Percentiles rank a stretch among this genome's conserved stretches.
These are phyloP conservation scores for Leavenworthia alabamica DNA, from an alignment of 345 rosid species.

Conservation along the genomic window DNA sequence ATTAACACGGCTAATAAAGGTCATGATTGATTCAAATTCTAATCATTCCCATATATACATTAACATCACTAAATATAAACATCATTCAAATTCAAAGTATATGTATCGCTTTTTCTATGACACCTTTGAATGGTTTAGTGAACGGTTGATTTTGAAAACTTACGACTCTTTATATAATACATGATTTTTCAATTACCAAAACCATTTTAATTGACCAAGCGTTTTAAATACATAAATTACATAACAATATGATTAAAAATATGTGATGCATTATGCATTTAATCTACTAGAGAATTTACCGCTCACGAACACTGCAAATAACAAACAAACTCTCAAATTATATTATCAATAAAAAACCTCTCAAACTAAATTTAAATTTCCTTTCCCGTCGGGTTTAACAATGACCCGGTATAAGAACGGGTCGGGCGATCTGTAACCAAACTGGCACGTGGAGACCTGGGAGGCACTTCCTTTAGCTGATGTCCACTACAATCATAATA, in stretches of 20 bases:
- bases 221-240: background rate
- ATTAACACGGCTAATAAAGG: background rate
- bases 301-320: background rate
- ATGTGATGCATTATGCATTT: background rate
- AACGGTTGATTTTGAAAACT: conserved; percentile 5
- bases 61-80: background rate
- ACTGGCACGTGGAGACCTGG: conserved; percentile 73
- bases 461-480: conserved; percentile 52
- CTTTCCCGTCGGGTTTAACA: conserved; percentile 20
- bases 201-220: background rate
- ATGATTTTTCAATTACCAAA: background rate
- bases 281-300: conserved; percentile 4
- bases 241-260: background rate
- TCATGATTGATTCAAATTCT: background rate
- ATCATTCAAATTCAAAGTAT: background rate
- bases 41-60: background rate
- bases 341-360: background rate
- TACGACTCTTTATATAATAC: background rate
- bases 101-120: background rate
- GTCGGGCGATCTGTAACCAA: conserved; percentile 42
- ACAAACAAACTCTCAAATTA: conserved; percentile 3
- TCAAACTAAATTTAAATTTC: conserved; percentile 13
- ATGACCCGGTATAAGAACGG: conserved; percentile 27
- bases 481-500: conserved; percentile 69
- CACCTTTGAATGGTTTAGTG: background rate